Evolutionary conservation across 257 asterid species (phyloP).

Genomic region (Oldenlandia corymbosa): DNA sequence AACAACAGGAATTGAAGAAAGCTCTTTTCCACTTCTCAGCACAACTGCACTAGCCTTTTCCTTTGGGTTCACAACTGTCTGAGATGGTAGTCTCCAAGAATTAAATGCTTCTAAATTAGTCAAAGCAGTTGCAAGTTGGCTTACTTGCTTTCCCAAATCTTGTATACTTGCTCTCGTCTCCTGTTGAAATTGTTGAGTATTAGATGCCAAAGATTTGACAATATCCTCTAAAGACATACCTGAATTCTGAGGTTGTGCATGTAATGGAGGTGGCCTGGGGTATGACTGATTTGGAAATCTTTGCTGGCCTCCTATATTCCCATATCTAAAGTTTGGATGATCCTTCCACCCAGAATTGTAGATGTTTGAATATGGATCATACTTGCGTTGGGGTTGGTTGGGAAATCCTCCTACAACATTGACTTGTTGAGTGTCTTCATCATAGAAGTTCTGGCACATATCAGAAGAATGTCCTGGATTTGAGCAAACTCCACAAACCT

Average conservation of each 20-base stretch:
- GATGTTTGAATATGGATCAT: too few relatives aligned
- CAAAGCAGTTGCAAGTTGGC: not conserved
- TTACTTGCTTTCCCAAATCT: not conserved
- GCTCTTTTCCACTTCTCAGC: not conserved
- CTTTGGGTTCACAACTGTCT: not conserved
- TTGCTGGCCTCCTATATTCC: not conserved
- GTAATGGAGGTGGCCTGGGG: not conserved
- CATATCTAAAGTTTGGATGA: not conserved
- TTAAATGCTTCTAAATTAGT: not conserved
- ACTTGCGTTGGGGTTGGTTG: too few relatives aligned
- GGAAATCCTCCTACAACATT: not conserved
- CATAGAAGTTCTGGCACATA: not conserved
- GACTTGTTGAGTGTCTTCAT: not conserved
- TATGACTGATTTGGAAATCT: not conserved
- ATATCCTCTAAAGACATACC: constrained; percentile 5
- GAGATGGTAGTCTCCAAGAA: not conserved
- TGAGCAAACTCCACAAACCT: not conserved
- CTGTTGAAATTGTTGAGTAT: not conserved
- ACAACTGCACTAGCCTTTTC: not conserved
- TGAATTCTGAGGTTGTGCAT: not conserved
- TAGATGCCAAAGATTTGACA: not conserved
- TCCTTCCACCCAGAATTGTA: constrained; percentile 1
- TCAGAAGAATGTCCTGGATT: not conserved
- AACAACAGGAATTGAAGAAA: not conserved
- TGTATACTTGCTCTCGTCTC: not conserved